Percentiles rank a stretch among this genome's conserved stretches.
phyloP scores from a whole-genome alignment of 2,329 filamentous ascomycete species.

The Ramularia collo-cygni region DNA sequence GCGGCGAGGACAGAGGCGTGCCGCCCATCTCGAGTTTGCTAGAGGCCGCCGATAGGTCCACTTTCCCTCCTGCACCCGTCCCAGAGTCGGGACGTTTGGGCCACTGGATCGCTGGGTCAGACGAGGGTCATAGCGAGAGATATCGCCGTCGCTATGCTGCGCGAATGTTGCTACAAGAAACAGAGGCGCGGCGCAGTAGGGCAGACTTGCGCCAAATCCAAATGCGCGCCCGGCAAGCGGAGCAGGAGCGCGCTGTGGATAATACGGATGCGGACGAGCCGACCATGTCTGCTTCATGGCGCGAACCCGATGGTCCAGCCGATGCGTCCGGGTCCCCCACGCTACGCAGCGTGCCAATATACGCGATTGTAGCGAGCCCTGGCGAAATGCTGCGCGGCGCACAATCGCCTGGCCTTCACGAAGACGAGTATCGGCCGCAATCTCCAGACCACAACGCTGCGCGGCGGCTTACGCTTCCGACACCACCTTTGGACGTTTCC shows the following conservation, averaged over 20 bases:
- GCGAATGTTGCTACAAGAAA: not conserved
- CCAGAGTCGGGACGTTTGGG: slow-evolving; percentile 21
- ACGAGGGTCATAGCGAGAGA: slow-evolving; percentile 3
- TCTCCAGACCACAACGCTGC: slow-evolving; percentile 6
- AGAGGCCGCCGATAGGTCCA: slow-evolving; percentile 21
- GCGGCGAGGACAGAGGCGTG: slow-evolving; percentile 19
- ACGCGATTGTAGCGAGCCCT: slow-evolving; percentile 9
- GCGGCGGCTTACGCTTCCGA: slow-evolving; percentile 13
- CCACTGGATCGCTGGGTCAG: too few relatives aligned
- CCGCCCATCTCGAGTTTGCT: slow-evolving; percentile 26
- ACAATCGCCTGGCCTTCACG: slow-evolving; percentile 14
- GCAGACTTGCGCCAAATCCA: not conserved
- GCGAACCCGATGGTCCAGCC: not conserved
- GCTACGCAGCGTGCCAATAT: slow-evolving; percentile 4
- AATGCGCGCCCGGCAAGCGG: not conserved
- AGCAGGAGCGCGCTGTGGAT: not conserved
- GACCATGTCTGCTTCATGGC: not conserved
- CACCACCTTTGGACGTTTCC: slow-evolving; percentile 16
- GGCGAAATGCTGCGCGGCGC: slow-evolving; percentile 14
- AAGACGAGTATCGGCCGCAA: slow-evolving; percentile 2
- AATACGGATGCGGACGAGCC: not conserved
- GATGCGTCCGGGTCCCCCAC: slow-evolving; percentile 1
- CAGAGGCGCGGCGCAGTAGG: not conserved
- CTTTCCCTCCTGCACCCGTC: slow-evolving; percentile 16
- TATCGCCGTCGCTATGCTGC: not conserved